Conservation (phyloP, 306 rosid genomes). For the Dalbergia cultrata region DNA sequence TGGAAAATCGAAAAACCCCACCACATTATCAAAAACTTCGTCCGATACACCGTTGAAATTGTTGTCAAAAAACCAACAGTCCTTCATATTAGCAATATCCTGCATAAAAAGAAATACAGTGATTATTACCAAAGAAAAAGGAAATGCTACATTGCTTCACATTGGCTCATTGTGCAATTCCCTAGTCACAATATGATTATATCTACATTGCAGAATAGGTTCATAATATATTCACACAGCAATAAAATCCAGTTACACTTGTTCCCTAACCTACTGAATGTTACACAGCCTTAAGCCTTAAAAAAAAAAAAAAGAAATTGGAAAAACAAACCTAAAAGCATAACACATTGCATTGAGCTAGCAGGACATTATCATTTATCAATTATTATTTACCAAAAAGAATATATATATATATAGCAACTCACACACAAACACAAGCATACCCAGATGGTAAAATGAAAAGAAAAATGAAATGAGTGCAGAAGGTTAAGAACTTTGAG, state of each 20-base stretch:
- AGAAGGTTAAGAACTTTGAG: neutral
- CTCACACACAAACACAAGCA: neutral
- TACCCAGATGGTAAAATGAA: neutral
- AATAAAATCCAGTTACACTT: slow-evolving; percentile 9
- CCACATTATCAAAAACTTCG: slow-evolving; percentile 53
- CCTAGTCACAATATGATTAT: neutral
- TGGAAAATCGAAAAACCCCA: slow-evolving; percentile 61
- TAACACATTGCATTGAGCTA: slow-evolving; percentile 25
- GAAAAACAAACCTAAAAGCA: neutral
- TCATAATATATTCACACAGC: neutral
- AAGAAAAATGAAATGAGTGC: neutral
- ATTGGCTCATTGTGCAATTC: slow-evolving; percentile 10
- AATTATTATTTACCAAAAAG: too few species aligned
- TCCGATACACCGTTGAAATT: slow-evolving; percentile 52
- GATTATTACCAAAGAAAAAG: neutral
- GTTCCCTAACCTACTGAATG: neutral
- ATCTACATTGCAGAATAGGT: neutral
- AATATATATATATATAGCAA: too few species aligned
- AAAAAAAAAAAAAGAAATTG: neutral
- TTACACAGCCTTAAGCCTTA: neutral
- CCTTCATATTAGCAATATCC: slow-evolving; percentile 60
- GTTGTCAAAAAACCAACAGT: slow-evolving; percentile 55
- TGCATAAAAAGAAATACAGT: slow-evolving; percentile 10
- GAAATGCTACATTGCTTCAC: neutral
- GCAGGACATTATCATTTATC: neutral